Conservation (phyloP, 1,139 yeast species). For the Wickerhamomyces sp. region DNA sequence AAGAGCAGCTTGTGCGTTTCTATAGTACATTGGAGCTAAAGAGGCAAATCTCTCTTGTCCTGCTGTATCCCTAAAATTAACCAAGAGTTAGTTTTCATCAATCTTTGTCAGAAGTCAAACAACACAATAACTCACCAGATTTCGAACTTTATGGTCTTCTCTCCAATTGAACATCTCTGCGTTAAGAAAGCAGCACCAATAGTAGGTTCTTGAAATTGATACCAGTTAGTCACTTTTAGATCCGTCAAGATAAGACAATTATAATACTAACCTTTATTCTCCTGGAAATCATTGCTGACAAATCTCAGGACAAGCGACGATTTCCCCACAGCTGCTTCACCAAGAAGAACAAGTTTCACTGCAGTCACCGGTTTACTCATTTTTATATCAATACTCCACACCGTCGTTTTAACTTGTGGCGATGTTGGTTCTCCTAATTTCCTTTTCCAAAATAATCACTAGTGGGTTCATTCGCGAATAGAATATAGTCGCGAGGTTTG, state of each 20-base stretch:
- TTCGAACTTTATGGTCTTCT: constrained; percentile 88
- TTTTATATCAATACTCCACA: not conserved
- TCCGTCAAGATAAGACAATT: not conserved
- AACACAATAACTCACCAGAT: constrained; percentile 62
- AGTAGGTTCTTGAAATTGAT: constrained; percentile 61
- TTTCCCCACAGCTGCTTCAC: constrained; percentile 98
- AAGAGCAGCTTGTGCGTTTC: constrained; percentile 97
- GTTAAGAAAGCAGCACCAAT: constrained; percentile 97
- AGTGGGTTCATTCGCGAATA: not conserved
- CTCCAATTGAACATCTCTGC: constrained; percentile 88
- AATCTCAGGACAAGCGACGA: constrained; percentile 89
- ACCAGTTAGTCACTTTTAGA: constrained; percentile 3
- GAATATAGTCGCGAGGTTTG: not conserved
- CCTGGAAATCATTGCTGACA: constrained; percentile 94
- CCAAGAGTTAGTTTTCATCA: too few species aligned
- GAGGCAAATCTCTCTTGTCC: constrained; percentile 98
- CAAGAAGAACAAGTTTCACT: constrained; percentile 83
- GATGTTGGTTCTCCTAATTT: constrained; percentile 9
- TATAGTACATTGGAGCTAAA: constrained; percentile 94
- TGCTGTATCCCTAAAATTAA: constrained; percentile 81
- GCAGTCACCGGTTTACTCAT: constrained; percentile 49
- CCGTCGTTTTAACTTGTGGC: not conserved
- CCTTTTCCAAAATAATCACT: too few species aligned
- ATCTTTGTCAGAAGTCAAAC: too few species aligned
- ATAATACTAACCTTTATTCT: constrained; percentile 56